Evolutionary conservation across 1,139 yeast genomes (phyloP).

Genomic region (Protomyces lactucae-debilis): DNA sequence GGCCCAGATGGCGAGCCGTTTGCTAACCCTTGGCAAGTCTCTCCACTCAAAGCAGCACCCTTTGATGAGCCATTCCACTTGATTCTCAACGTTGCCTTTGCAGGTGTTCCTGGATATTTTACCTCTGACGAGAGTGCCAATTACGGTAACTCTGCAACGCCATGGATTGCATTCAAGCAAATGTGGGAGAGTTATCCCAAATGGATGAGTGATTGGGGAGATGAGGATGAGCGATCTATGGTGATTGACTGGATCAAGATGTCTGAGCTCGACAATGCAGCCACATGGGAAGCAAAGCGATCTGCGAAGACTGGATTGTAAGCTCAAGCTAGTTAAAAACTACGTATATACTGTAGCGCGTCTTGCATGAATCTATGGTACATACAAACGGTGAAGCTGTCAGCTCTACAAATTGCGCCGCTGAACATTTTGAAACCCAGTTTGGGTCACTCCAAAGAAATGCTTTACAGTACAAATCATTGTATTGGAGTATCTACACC

Average conservation of each 20-base stretch:
- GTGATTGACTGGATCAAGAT: slow-evolving; percentile 13
- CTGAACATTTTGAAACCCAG: too few relatives aligned
- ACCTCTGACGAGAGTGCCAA: background rate
- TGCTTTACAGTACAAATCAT: too few relatives aligned
- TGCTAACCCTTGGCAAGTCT: slow-evolving; percentile 25
- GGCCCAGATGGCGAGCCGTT: slow-evolving; percentile 26
- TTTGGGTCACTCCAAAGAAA: too few relatives aligned
- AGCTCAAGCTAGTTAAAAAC: too few relatives aligned
- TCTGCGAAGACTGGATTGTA: background rate
- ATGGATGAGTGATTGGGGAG: slow-evolving; percentile 9
- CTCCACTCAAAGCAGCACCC: slow-evolving; percentile 29
- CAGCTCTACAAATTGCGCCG: too few relatives aligned
- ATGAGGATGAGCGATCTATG: background rate
- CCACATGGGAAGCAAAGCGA: slow-evolving; percentile 4
- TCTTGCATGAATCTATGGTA: too few relatives aligned
- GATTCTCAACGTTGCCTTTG: slow-evolving; percentile 32
- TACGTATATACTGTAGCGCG: too few relatives aligned
- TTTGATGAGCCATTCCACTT: slow-evolving; percentile 32
- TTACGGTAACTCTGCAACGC: background rate
- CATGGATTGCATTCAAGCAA: slow-evolving; percentile 17
- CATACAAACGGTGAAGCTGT: too few relatives aligned
- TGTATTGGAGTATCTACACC: too few relatives aligned
- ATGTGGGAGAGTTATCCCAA: slow-evolving; percentile 13
- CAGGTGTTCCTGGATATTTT: slow-evolving; percentile 32
- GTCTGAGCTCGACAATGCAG: slow-evolving; percentile 20